phyloP scores from a whole-genome alignment of 192 early-diverging fungal species.

The Linnemannia hyalina region DNA sequence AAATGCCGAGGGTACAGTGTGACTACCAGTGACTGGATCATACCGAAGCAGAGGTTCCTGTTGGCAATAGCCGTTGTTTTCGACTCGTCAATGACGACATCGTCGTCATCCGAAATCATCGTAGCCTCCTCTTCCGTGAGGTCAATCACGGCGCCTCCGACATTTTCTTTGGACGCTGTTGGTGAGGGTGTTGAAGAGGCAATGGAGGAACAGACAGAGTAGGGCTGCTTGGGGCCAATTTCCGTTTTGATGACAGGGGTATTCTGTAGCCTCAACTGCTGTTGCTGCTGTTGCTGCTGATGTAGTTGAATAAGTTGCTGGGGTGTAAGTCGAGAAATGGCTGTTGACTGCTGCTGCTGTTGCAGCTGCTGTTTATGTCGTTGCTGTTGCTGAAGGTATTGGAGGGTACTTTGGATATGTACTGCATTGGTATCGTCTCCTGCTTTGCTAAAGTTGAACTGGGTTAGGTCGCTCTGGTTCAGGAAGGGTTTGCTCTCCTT shows the following conservation, averaged over 20 bases:
- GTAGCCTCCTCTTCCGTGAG: slow-evolving; percentile 42
- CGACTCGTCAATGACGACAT: slow-evolving; percentile 53
- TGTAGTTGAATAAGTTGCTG: neutral
- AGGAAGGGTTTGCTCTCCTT: neutral
- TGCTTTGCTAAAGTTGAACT: slow-evolving; percentile 28
- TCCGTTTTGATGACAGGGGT: neutral
- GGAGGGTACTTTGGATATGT: neutral
- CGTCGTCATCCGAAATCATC: slow-evolving; percentile 39
- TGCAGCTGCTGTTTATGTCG: neutral
- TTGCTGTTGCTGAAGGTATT: slow-evolving; percentile 7
- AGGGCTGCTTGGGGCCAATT: slow-evolving; percentile 6
- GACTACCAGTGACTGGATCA: slow-evolving; percentile 49
- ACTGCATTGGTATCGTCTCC: neutral
- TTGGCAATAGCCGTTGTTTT: slow-evolving; percentile 49
- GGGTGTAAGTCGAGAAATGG: neutral
- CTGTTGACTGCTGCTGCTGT: neutral
- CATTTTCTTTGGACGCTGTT: neutral
- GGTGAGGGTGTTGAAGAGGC: slow-evolving; percentile 21
- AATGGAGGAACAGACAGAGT: neutral
- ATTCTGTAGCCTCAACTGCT: neutral
- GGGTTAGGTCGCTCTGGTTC: slow-evolving; percentile 12
- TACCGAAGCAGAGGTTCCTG: slow-evolving; percentile 57
- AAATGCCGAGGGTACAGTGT: slow-evolving; percentile 55
- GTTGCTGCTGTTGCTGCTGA: neutral
- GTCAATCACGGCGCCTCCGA: slow-evolving; percentile 24